These are phyloP conservation scores for Linnemannia elongata DNA, from an alignment of 192 early-diverging fungal genomes.

Conservation along the genomic window DNA sequence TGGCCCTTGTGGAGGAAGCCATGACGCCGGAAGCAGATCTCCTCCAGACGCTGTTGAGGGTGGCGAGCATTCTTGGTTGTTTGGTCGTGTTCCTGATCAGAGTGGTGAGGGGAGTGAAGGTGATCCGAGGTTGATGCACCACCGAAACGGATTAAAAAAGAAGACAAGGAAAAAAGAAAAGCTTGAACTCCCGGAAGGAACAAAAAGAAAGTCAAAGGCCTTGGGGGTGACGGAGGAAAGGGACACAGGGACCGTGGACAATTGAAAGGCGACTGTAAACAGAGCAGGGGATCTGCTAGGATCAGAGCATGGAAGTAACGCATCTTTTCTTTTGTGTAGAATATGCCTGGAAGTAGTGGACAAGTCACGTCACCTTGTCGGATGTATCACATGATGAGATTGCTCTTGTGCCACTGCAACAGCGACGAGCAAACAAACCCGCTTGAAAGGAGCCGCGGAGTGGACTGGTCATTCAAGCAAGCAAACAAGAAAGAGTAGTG, in stretches of 20 bases:
- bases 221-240: no score
- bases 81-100: neutral
- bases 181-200: neutral
- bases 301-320: neutral
- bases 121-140: neutral
- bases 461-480: no score
- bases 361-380: neutral
- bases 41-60: slow-evolving; percentile 25
- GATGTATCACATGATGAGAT: neutral
- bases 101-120: neutral
- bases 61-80: slow-evolving; percentile 32
- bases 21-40: slow-evolving; percentile 36
- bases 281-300: neutral
- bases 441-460: neutral
- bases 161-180: neutral
- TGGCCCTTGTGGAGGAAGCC: slow-evolving; percentile 10
- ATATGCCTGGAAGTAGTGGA: neutral
- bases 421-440: neutral
- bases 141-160: neutral
- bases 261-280: neutral
- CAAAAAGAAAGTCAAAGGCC: neutral
- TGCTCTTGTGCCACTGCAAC: neutral
- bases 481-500: neutral
- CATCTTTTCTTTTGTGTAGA: neutral
- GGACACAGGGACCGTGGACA: neutral